Percentiles rank a stretch among this genome's conserved stretches.
phyloP scores from a whole-genome alignment of 352 stramenopile species.

The Phytopythium ostracodes region DNA sequence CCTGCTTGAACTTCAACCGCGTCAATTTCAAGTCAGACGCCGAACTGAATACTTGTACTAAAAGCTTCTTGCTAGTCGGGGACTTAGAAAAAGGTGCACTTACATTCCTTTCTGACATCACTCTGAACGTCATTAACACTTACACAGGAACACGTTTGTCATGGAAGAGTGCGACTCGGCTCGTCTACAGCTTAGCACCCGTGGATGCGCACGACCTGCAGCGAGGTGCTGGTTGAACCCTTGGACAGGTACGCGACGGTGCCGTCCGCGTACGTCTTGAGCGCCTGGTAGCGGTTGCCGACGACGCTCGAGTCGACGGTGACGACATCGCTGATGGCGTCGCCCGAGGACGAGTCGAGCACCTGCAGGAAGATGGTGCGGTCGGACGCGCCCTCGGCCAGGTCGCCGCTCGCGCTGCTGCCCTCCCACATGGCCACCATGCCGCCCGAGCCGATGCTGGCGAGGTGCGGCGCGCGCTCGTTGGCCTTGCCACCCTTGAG shows the following conservation, averaged over 20 bases:
- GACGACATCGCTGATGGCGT: slow-evolving; percentile 37
- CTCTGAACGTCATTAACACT: background rate
- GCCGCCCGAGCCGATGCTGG: slow-evolving; percentile 31
- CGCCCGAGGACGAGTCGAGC: slow-evolving; percentile 31
- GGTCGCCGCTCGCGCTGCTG: slow-evolving; percentile 29
- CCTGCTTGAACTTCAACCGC: no score
- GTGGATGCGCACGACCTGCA: slow-evolving; percentile 51
- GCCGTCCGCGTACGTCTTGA: slow-evolving; percentile 47
- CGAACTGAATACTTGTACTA: no score
- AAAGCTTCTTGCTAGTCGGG: no score
- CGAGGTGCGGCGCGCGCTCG: slow-evolving; percentile 46
- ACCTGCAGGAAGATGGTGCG: slow-evolving; percentile 53
- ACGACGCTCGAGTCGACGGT: slow-evolving; percentile 36
- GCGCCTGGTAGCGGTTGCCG: slow-evolving; percentile 62
- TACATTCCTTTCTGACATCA: no score
- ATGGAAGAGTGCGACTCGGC: no score
- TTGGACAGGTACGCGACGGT: slow-evolving; percentile 52
- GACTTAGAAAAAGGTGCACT: no score
- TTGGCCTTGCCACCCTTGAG: slow-evolving; percentile 45
- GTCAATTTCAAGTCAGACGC: no score
- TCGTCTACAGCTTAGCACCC: slow-evolving; percentile 20
- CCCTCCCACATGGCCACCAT: slow-evolving; percentile 52
- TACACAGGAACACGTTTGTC: no score
- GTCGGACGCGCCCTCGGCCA: slow-evolving; percentile 15
- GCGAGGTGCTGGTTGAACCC: slow-evolving; percentile 27